Evolutionary conservation across 331 rosid species (phyloP).

Genomic region (Malus hybrid): DNA sequence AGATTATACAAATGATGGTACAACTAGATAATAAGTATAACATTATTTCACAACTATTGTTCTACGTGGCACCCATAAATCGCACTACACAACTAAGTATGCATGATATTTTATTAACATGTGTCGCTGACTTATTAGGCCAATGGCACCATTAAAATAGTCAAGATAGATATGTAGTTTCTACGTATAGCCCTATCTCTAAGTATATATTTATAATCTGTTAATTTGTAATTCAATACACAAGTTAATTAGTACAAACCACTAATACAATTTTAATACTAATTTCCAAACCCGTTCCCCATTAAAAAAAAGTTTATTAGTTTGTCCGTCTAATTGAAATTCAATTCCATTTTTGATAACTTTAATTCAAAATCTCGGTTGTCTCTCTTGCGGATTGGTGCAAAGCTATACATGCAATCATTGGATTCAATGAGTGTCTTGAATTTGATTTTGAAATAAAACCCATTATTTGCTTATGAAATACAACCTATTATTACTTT

Average conservation of each 20-base stretch:
- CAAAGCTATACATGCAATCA: too few species aligned
- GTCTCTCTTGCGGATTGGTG: too few species aligned
- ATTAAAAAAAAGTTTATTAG: not conserved
- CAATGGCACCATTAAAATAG: not conserved
- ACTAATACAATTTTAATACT: not conserved
- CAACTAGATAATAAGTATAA: too few species aligned
- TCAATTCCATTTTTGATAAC: too few species aligned
- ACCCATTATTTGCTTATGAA: too few species aligned
- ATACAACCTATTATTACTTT: too few species aligned
- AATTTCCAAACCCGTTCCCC: not conserved
- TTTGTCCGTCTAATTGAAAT: too few species aligned
- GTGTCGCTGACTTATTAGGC: not conserved
- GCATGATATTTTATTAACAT: not conserved
- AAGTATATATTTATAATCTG: not conserved
- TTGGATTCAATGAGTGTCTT: too few species aligned
- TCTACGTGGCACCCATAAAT: not conserved
- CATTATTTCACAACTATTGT: too few species aligned
- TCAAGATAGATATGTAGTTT: not conserved
- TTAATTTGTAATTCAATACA: not conserved
- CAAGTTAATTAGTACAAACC: not conserved
- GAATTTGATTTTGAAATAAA: too few species aligned
- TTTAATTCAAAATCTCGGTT: too few species aligned
- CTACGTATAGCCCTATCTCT: not conserved
- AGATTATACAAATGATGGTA: too few species aligned
- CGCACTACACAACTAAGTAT: not conserved